phyloP scores from a whole-genome alignment of 139 green algal genomes.

The Tetraselmis chui region DNA sequence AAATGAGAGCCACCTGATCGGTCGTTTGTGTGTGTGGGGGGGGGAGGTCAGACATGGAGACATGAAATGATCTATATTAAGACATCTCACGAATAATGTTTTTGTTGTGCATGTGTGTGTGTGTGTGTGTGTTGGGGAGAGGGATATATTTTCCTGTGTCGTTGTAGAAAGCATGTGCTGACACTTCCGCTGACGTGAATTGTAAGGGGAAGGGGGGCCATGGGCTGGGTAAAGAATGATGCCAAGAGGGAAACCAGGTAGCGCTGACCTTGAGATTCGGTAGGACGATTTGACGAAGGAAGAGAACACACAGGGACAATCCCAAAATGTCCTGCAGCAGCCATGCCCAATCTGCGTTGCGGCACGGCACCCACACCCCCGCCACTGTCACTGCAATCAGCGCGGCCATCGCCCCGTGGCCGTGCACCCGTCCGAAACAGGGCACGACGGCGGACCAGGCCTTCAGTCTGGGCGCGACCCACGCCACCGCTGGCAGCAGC shows the following conservation, averaged over 20 bases:
- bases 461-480: not conserved
- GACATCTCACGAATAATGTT: no score
- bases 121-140: no score
- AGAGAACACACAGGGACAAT: slow-evolving; percentile 56
- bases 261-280: slow-evolving; percentile 39
- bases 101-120: no score
- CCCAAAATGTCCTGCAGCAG: slow-evolving; percentile 63
- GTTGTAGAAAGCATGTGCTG: no score
- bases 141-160: no score
- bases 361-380: slow-evolving; percentile 32
- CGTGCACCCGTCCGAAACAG: not conserved
- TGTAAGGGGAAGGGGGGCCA: no score
- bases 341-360: slow-evolving; percentile 46
- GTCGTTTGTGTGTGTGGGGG: no score
- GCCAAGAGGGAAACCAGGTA: not conserved
- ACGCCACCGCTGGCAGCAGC: slow-evolving; percentile 13
- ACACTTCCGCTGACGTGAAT: no score
- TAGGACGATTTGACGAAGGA: slow-evolving; percentile 61
- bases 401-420: slow-evolving; percentile 11
- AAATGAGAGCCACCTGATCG: slow-evolving; percentile 51
- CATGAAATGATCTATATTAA: no score
- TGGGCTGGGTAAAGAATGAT: no score
- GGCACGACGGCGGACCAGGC: not conserved
- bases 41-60: no score
- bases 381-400: slow-evolving; percentile 21